Conservation (phyloP, 1,284 basidiomycete species). For the Porodaedalea pini region DNA sequence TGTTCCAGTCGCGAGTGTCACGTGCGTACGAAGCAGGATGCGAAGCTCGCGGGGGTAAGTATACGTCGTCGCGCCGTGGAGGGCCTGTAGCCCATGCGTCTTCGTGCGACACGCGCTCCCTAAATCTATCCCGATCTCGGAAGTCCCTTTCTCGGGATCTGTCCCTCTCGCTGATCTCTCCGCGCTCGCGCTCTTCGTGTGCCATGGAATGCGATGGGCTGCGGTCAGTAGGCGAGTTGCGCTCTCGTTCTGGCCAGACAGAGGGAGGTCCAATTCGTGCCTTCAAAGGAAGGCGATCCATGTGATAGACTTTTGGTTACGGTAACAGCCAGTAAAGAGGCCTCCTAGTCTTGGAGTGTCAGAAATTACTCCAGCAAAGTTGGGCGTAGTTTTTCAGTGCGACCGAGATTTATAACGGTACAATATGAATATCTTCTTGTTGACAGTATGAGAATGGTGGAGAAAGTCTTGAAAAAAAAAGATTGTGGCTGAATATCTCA, state of each 20-base stretch:
- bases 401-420: no score
- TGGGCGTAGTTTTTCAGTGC: no score
- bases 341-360: no score
- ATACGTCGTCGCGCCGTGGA: not conserved
- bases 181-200: conserved; percentile 1
- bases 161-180: conserved; percentile 2
- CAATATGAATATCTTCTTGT: no score
- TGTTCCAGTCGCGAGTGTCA: conserved; percentile 8
- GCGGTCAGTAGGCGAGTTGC: conserved; percentile 12
- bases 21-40: not conserved
- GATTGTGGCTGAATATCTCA: no score
- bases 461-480: not conserved
- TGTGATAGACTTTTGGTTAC: conserved; percentile 10
- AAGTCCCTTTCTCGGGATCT: not conserved
- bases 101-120: not conserved
- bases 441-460: not conserved
- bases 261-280: conserved; percentile 1
- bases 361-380: no score
- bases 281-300: conserved; percentile 17
- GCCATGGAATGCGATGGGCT: conserved; percentile 1
- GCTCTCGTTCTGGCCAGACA: conserved; percentile 9
- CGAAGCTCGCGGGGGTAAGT: not conserved
- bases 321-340: no score
- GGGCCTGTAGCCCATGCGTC: not conserved
- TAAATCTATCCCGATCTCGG: not conserved